Percentiles rank a stretch among this genome's conserved stretches.
phyloP scores from a whole-genome alignment of 257 asterid species.

The Scutellaria minor region DNA sequence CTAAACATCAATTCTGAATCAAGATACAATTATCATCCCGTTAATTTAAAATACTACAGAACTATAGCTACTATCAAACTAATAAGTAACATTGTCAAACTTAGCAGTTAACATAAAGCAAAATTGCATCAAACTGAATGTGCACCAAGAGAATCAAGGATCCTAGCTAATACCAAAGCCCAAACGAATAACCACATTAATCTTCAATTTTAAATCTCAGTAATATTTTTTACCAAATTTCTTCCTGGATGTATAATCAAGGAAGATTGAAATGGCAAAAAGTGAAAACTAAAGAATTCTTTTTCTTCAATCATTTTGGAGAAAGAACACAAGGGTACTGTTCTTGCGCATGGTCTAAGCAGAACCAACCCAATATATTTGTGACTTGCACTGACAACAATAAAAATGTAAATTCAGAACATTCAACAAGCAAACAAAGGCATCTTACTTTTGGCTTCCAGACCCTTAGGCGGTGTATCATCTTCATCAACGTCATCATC shows the following conservation, averaged over 20 bases:
- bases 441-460: constrained; percentile 75
- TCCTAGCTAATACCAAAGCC: background rate
- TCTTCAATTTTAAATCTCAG: background rate
- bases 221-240: background rate
- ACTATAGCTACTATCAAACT: background rate
- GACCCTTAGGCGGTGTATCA: constrained; percentile 60
- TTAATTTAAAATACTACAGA: background rate
- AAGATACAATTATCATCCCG: background rate
- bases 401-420: background rate
- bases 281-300: background rate
- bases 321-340: background rate
- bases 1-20: background rate
- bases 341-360: constrained; percentile 9
- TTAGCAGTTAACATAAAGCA: background rate
- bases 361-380: background rate
- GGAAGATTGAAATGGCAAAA: constrained; percentile 15
- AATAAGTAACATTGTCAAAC: constrained; percentile 4
- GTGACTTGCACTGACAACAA: constrained; percentile 14
- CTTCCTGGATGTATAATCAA: background rate
- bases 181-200: background rate
- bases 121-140: constrained; percentile 14
- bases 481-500: constrained; percentile 50
- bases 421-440: constrained; percentile 28
- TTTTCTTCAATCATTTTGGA: background rate
- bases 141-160: background rate